These are phyloP conservation scores for Encephalitozoon cuniculi DNA, from an alignment of 371 early-diverging fungal genomes.

Conservation along the genomic window DNA sequence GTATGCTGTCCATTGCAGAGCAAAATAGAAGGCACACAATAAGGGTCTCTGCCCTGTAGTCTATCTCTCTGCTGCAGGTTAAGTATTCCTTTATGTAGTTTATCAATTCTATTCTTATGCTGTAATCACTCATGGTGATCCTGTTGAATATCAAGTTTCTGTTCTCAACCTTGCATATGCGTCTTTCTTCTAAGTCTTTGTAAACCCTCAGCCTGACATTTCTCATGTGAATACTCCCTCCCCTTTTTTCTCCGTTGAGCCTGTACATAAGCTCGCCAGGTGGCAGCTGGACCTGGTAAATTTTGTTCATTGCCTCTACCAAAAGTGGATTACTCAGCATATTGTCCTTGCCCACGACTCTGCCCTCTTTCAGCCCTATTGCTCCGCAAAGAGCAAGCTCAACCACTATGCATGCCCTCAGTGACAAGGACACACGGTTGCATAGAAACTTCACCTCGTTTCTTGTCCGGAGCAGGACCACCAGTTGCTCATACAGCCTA, in stretches of 20 bases:
- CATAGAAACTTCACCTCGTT: constrained; percentile 26
- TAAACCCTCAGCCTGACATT: constrained; percentile 38
- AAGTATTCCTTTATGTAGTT: constrained; percentile 5
- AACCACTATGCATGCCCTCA: constrained; percentile 20
- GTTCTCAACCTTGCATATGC: constrained; percentile 7
- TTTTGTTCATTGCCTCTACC: constrained; percentile 10
- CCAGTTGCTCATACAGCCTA: constrained; percentile 19
- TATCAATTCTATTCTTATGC: constrained; percentile 21
- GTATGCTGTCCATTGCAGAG: constrained; percentile 26
- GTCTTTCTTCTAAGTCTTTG: background rate
- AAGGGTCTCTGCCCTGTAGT: background rate
- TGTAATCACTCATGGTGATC: constrained; percentile 13
- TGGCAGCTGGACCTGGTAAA: background rate
- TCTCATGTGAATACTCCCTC: constrained; percentile 9
- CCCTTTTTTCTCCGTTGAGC: constrained; percentile 43
- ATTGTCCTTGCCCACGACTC: background rate
- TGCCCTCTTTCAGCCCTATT: background rate
- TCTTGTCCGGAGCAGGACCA: constrained; percentile 29
- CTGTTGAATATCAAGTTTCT: constrained; percentile 22
- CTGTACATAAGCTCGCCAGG: constrained; percentile 6
- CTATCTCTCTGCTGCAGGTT: background rate
- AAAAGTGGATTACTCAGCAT: background rate
- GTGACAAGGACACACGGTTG: constrained; percentile 21
- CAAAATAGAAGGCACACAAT: constrained; percentile 32
- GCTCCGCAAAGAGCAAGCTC: constrained; percentile 22